These are phyloP conservation scores for Candolleomyces efflorescens DNA, from an alignment of 768 basidiomycete species.

Conservation along the genomic window DNA sequence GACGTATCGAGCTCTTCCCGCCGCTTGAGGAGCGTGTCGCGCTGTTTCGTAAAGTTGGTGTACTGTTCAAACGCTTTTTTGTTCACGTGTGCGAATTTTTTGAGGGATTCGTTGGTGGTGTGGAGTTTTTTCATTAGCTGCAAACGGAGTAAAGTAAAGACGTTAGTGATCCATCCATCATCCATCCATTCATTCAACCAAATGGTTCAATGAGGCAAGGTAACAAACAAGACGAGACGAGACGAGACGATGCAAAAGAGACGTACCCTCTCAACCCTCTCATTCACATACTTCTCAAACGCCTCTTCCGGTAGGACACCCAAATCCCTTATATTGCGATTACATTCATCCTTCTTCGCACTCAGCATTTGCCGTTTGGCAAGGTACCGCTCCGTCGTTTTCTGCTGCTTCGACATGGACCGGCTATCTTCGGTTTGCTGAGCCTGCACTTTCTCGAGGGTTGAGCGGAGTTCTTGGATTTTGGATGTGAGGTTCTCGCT, in stretches of 20 bases:
- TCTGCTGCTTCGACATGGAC: constrained; percentile 86
- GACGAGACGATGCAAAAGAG: constrained; percentile 2
- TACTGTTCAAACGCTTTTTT: constrained; percentile 99
- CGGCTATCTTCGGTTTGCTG: constrained; percentile 87
- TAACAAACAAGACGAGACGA: no score
- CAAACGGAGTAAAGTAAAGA: not conserved
- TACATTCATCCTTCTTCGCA: constrained; percentile 89
- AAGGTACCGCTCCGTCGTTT: constrained; percentile 91
- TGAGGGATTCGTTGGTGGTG: constrained; percentile 84
- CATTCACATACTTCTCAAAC: constrained; percentile 88
- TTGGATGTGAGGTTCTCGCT: constrained; percentile 56
- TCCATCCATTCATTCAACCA: no score
- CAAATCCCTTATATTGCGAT: constrained; percentile 91
- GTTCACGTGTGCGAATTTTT: constrained; percentile 98
- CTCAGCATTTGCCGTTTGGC: constrained; percentile 86
- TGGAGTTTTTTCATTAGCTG: constrained; percentile 91
- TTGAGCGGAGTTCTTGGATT: constrained; percentile 61
- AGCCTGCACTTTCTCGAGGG: constrained; percentile 71
- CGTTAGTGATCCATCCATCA: no score
- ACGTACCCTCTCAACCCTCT: constrained; percentile 82
- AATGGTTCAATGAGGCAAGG: no score
- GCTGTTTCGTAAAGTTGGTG: constrained; percentile 95
- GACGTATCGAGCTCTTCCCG: constrained; percentile 91
- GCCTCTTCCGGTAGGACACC: constrained; percentile 97
- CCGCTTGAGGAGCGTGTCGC: constrained; percentile 83